A percentile compares a stretch with the other conserved stretches of the same genome.
These are phyloP conservation scores for Trichoderma lentiforme DNA, from an alignment of 2,329 filamentous ascomycete genomes.

Conservation along the genomic window DNA sequence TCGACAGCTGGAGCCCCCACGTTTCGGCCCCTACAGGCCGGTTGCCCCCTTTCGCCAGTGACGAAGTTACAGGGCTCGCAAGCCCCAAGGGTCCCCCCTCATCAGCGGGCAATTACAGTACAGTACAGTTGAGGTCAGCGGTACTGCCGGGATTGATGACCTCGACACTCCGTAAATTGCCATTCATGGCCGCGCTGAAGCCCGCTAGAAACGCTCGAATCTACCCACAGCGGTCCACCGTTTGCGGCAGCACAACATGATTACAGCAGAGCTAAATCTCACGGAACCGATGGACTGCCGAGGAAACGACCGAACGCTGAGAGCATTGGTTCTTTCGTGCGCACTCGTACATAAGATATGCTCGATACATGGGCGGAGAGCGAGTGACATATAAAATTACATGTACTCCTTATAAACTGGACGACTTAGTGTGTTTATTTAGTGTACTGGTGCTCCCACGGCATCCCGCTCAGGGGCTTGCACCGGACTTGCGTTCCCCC, in stretches of 20 bases:
- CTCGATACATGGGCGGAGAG: neutral
- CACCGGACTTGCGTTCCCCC: neutral
- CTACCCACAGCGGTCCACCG: constrained; percentile 1
- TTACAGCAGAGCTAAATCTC: neutral
- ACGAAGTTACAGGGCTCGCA: constrained; percentile 2
- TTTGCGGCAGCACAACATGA: neutral
- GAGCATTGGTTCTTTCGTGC: neutral
- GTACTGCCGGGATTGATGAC: neutral
- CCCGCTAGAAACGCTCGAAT: neutral
- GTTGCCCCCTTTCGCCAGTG: neutral
- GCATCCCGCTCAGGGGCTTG: neutral
- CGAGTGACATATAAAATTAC: neutral
- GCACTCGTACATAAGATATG: neutral
- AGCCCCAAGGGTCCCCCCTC: constrained; percentile 1
- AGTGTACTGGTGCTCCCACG: neutral
- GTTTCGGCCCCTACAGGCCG: constrained; percentile 5
- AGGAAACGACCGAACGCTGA: neutral
- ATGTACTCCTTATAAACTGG: neutral
- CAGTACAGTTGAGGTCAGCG: neutral
- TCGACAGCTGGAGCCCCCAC: constrained; percentile 7
- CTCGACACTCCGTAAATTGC: constrained; percentile 1
- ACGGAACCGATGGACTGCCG: neutral
- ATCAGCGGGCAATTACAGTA: neutral
- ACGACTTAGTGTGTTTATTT: neutral
- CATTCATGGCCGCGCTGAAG: neutral